Evolutionary conservation across 2,329 filamentous ascomycete genomes (phyloP).

Genomic region (Epicoccum sorghinum): DNA sequence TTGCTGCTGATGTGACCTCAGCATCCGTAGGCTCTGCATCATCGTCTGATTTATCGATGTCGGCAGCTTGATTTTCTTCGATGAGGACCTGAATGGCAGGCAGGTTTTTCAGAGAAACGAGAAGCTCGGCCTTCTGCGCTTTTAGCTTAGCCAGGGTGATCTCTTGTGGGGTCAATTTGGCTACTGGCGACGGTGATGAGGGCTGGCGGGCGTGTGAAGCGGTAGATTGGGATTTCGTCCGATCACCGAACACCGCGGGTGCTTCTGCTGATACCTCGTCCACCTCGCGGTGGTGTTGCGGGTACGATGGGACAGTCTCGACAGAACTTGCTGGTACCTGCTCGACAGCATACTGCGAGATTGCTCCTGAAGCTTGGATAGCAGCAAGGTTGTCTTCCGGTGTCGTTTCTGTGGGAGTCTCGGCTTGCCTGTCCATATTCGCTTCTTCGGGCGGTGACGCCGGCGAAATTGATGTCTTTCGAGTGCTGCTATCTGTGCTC

Average conservation of each 20-base stretch:
- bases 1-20: conserved; percentile 51
- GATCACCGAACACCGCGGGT: background rate
- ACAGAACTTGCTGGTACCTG: background rate
- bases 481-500: too few species aligned
- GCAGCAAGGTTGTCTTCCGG: too few species aligned
- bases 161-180: conserved; percentile 49
- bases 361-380: too few species aligned
- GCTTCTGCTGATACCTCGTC: too few species aligned
- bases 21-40: conserved; percentile 36
- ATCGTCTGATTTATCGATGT: conserved; percentile 14
- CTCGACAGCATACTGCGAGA: too few species aligned
- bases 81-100: conserved; percentile 44
- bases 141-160: conserved; percentile 55
- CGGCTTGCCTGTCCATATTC: too few species aligned
- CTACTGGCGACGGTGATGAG: background rate
- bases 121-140: conserved; percentile 48
- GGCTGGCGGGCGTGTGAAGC: conserved; percentile 1
- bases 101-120: conserved; percentile 38
- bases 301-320: too few species aligned
- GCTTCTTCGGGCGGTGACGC: too few species aligned
- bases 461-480: too few species aligned
- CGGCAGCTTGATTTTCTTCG: conserved; percentile 34
- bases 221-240: background rate
- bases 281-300: background rate
- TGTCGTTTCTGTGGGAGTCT: too few species aligned